Percentiles rank a stretch among this genome's conserved stretches.
These are phyloP conservation scores for Candida glucosophila DNA, from an alignment of 1,139 yeast species.

Conservation along the genomic window DNA sequence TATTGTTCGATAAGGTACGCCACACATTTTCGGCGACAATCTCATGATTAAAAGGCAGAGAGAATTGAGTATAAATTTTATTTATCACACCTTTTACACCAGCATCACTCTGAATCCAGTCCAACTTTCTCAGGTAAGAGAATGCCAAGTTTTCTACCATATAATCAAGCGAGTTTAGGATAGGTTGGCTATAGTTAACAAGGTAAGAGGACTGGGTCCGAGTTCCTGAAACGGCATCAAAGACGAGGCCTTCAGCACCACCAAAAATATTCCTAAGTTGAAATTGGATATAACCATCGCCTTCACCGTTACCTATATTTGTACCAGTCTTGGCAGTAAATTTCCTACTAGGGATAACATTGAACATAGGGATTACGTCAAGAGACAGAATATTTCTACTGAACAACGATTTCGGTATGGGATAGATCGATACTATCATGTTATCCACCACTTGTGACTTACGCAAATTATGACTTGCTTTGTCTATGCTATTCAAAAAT, in stretches of 20 bases:
- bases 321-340: slow-evolving; percentile 87
- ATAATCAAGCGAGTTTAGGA: slow-evolving; percentile 43
- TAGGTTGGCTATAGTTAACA: slow-evolving; percentile 55
- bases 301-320: slow-evolving; percentile 90
- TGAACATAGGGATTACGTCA: slow-evolving; percentile 48
- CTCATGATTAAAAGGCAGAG: slow-evolving; percentile 39
- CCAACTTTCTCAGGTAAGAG: slow-evolving; percentile 54
- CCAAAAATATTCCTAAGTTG: slow-evolving; percentile 76
- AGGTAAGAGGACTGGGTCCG: slow-evolving; percentile 70
- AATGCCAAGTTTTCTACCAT: slow-evolving; percentile 47
- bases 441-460: slow-evolving; percentile 39
- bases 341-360: slow-evolving; percentile 51
- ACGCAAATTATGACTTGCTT: slow-evolving; percentile 31
- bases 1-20: slow-evolving; percentile 47
- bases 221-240: slow-evolving; percentile 77
- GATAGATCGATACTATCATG: slow-evolving; percentile 30
- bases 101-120: slow-evolving; percentile 62
- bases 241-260: slow-evolving; percentile 71
- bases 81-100: slow-evolving; percentile 49
- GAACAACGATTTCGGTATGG: slow-evolving; percentile 14
- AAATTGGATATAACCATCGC: slow-evolving; percentile 79
- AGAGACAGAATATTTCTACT: slow-evolving; percentile 14
- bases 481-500: slow-evolving; percentile 33
- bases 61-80: slow-evolving; percentile 33
- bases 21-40: slow-evolving; percentile 56